Conservation (phyloP, 2,329 filamentous ascomycete genomes). For the Sarocladiaceae sp. region DNA sequence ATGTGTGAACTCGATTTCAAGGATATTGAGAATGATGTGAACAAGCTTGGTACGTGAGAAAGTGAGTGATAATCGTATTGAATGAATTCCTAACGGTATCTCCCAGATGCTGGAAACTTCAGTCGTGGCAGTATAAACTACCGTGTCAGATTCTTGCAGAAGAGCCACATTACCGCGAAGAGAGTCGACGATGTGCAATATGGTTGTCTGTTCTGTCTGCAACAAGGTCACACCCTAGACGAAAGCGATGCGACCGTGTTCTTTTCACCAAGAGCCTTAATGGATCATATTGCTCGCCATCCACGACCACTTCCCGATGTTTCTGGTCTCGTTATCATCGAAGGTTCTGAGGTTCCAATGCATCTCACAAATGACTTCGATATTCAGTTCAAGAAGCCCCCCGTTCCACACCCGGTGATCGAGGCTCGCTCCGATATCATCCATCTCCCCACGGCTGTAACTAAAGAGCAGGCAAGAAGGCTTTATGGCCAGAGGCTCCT, state of each 20-base stretch:
- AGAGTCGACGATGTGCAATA: constrained; percentile 50
- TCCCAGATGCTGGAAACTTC: constrained; percentile 42
- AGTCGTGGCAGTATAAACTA: constrained; percentile 42
- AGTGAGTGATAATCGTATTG: background rate
- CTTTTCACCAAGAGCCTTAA: constrained; percentile 47
- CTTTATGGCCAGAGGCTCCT: constrained; percentile 42
- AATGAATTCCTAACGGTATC: background rate
- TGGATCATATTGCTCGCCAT: constrained; percentile 49
- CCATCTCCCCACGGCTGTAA: constrained; percentile 38
- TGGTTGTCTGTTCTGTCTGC: constrained; percentile 51
- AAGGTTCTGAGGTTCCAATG: constrained; percentile 35
- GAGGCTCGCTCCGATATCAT: constrained; percentile 36
- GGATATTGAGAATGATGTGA: constrained; percentile 47
- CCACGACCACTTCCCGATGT: constrained; percentile 48
- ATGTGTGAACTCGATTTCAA: constrained; percentile 50
- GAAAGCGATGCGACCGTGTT: constrained; percentile 55
- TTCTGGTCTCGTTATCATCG: constrained; percentile 43
- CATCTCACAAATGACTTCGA: constrained; percentile 47
- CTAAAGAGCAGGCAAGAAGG: constrained; percentile 43
- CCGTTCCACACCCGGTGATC: constrained; percentile 35
- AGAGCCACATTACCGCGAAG: constrained; percentile 47
- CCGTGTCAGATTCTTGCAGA: constrained; percentile 51
- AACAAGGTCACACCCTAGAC: constrained; percentile 43
- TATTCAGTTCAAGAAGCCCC: constrained; percentile 41
- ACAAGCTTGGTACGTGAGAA: constrained; percentile 36